Conservation (phyloP, 108 stramenopile species). For the Skeletonema marinoi region DNA sequence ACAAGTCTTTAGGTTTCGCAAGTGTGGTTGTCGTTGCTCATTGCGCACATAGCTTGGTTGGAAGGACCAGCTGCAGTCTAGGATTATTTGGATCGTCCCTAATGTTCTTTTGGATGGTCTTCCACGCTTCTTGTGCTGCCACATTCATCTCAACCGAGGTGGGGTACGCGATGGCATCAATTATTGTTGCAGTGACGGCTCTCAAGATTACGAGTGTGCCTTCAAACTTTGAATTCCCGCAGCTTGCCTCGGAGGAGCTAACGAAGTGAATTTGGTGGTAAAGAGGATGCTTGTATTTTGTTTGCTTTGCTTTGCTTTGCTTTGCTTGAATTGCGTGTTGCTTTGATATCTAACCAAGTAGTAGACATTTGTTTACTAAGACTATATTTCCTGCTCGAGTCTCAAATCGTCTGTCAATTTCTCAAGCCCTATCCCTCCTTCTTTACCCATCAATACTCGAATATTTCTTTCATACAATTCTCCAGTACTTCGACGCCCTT, state of each 20-base stretch:
- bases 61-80: not conserved
- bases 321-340: too few species aligned
- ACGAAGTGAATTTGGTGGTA: too few species aligned
- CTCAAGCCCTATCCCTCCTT: constrained; percentile 55
- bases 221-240: too few species aligned
- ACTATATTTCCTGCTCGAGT: constrained; percentile 47
- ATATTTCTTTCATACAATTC: constrained; percentile 73
- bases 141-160: not conserved
- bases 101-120: not conserved
- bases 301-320: too few species aligned
- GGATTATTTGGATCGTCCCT: not conserved
- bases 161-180: not conserved
- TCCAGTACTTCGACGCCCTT: constrained; percentile 56
- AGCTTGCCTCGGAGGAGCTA: too few species aligned
- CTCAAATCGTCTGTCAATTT: constrained; percentile 60
- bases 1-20: not conserved
- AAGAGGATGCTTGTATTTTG: too few species aligned
- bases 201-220: not conserved
- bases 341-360: too few species aligned
- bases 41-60: not conserved
- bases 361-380: not conserved
- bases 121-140: not conserved
- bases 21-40: not conserved
- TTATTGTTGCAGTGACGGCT: not conserved
- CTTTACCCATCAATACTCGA: constrained; percentile 45